Conservation (phyloP, 2,329 filamentous ascomycete genomes). For the Fusarium armeniacum region DNA sequence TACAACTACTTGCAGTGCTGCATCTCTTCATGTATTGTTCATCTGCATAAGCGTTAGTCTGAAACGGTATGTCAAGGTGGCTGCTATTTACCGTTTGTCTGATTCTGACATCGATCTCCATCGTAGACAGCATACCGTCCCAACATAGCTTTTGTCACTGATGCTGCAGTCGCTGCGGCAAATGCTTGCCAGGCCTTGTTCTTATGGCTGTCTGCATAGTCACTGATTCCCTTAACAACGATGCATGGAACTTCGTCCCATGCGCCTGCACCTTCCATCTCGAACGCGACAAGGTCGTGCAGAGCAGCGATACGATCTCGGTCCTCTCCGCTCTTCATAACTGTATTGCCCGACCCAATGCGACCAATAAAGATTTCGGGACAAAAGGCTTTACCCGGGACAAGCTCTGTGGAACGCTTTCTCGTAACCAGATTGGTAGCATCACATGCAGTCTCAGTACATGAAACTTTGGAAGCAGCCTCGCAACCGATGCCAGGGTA, state of each 20-base stretch:
- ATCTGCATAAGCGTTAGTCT: no score
- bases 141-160: constrained; percentile 4
- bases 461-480: not conserved
- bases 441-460: not conserved
- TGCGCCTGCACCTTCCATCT: constrained; percentile 54
- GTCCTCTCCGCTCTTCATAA: constrained; percentile 55
- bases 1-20: no score
- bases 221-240: constrained; percentile 49
- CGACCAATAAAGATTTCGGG: not conserved
- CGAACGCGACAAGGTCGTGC: constrained; percentile 42
- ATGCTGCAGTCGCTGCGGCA: constrained; percentile 15
- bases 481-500: not conserved
- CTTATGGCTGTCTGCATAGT: constrained; percentile 25
- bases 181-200: constrained; percentile 5
- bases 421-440: not conserved
- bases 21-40: no score
- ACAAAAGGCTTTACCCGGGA: not conserved
- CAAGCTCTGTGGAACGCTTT: not conserved
- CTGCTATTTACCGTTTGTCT: no score
- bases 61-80: no score
- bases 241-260: constrained; percentile 55
- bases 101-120: no score
- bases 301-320: constrained; percentile 52
- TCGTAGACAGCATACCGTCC: not conserved
- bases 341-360: constrained; percentile 55